Conservation (phyloP, 2,329 filamentous ascomycete species). For the Curvularia lunata region DNA sequence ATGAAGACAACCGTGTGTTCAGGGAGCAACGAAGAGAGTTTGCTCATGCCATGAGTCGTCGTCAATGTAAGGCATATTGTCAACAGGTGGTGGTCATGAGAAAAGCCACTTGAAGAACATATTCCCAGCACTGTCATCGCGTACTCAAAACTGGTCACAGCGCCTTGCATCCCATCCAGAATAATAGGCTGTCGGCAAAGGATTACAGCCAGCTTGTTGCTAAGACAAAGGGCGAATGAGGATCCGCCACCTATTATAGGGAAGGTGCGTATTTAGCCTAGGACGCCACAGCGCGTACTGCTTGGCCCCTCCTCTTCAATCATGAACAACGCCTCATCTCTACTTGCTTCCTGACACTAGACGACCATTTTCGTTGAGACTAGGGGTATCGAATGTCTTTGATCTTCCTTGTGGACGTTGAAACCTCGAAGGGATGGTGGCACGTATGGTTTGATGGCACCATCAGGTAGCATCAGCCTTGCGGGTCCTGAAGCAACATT, state of each 20-base stretch:
- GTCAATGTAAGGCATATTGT: too few relatives aligned
- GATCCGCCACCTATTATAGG: background rate
- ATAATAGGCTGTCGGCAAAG: background rate
- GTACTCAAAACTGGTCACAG: background rate
- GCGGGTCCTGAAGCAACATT: background rate
- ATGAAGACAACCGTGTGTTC: background rate
- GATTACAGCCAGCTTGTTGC: background rate
- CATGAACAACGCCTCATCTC: conserved; percentile 1
- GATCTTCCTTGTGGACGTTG: background rate
- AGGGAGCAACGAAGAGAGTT: background rate
- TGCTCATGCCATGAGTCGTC: background rate
- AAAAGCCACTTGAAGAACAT: background rate
- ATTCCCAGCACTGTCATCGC: background rate
- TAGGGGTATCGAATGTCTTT: background rate
- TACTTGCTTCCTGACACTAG: background rate
- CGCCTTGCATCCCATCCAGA: background rate
- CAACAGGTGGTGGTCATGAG: too few relatives aligned
- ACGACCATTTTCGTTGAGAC: background rate
- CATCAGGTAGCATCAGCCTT: background rate
- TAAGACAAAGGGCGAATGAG: conserved; percentile 4
- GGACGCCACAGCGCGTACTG: background rate
- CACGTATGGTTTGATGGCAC: conserved; percentile 9
- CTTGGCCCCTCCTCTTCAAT: background rate
- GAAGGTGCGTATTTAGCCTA: conserved; percentile 9
- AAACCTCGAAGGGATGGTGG: conserved; percentile 4